phyloP scores from a whole-genome alignment of 2,329 filamentous ascomycete species.

The Microascus cirrosus region DNA sequence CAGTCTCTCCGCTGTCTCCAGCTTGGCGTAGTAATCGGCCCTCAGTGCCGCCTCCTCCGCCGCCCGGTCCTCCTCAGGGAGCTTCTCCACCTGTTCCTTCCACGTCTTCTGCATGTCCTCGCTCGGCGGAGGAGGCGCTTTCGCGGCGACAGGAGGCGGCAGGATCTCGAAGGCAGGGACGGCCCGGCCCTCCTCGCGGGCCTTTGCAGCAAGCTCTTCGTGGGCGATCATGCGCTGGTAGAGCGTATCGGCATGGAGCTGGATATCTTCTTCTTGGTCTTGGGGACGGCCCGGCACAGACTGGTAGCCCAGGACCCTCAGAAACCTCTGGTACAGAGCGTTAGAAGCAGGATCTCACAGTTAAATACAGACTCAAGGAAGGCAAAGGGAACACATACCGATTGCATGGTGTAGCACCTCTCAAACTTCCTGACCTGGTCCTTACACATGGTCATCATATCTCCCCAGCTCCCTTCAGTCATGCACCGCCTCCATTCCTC shows the following conservation, averaged over 20 bases:
- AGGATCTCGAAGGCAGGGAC: slow-evolving; percentile 49
- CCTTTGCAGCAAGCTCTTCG: slow-evolving; percentile 62
- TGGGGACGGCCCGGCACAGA: slow-evolving; percentile 51
- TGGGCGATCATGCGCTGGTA: slow-evolving; percentile 81
- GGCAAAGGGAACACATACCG: slow-evolving; percentile 33
- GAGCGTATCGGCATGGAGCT: slow-evolving; percentile 88
- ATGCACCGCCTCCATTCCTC: slow-evolving; percentile 76
- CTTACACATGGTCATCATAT: slow-evolving; percentile 69
- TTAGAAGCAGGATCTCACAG: not conserved
- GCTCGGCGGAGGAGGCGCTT: slow-evolving; percentile 11
- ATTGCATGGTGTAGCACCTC: slow-evolving; percentile 81
- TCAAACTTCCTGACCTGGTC: slow-evolving; percentile 69
- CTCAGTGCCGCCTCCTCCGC: slow-evolving; percentile 53
- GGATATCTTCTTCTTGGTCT: slow-evolving; percentile 73
- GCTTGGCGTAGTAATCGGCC: slow-evolving; percentile 50
- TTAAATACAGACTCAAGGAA: not conserved
- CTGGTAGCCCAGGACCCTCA: slow-evolving; percentile 84
- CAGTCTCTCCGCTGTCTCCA: slow-evolving; percentile 44
- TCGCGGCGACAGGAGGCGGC: slow-evolving; percentile 13
- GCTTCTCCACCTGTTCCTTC: slow-evolving; percentile 43
- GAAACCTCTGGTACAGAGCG: slow-evolving; percentile 50
- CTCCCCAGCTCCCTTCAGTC: slow-evolving; percentile 54
- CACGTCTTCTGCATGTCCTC: slow-evolving; percentile 28
- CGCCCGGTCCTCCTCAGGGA: slow-evolving; percentile 45
- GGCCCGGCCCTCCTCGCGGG: slow-evolving; percentile 48